These are phyloP conservation scores for Salix exigua DNA, from an alignment of 345 rosid genomes.

Conservation along the genomic window DNA sequence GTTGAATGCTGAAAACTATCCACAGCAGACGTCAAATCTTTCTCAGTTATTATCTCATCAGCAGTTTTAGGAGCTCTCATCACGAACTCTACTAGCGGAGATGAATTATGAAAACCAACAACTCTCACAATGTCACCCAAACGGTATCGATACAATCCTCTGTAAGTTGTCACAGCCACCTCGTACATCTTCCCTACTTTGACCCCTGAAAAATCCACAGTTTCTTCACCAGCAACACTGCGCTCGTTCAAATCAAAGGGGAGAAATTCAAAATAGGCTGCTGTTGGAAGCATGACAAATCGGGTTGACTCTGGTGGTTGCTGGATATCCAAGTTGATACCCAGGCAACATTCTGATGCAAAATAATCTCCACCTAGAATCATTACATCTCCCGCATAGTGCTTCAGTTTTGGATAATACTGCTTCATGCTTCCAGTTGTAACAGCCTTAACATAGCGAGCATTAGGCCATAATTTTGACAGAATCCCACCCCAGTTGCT, in stretches of 20 bases:
- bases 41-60: conserved; percentile 35
- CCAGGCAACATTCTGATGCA: conserved; percentile 46
- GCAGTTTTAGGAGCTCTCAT: conserved; percentile 46
- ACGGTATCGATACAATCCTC: conserved; percentile 46
- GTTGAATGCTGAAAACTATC: conserved; percentile 29
- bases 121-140: conserved; percentile 48
- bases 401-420: conserved; percentile 39
- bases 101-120: conserved; percentile 41
- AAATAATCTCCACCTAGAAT: conserved; percentile 47
- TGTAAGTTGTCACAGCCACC: conserved; percentile 41
- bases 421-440: conserved; percentile 52
- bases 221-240: conserved; percentile 23
- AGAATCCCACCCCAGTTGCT: conserved; percentile 43
- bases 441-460: conserved; percentile 40
- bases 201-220: conserved; percentile 35
- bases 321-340: conserved; percentile 37
- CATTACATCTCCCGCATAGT: conserved; percentile 38
- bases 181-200: conserved; percentile 48
- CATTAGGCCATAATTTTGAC: conserved; percentile 45
- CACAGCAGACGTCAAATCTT: conserved; percentile 36
- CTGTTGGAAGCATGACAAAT: conserved; percentile 43
- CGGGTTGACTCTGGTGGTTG: conserved; percentile 40
- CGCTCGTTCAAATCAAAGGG: conserved; percentile 27
- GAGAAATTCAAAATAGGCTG: conserved; percentile 50
- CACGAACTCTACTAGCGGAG: conserved; percentile 44